Base-by-base conservation (phyloP, 352 stramenopile species). In the Phytophthora macrochlamydospora region DNA sequence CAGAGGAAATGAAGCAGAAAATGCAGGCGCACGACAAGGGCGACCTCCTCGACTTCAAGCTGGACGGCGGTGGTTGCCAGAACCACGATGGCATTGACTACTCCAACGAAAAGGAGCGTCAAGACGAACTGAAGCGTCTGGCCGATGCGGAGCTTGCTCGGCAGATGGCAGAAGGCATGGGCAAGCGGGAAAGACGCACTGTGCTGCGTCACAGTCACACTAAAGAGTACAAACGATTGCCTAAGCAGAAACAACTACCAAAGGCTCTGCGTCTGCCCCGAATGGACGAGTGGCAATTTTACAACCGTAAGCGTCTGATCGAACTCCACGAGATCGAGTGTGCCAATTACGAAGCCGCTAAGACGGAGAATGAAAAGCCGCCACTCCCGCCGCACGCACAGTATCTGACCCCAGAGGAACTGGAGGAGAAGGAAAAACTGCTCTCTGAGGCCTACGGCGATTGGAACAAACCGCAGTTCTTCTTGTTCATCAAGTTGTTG, bases 21-120 rank as follows among this genome's bases (percentile, higher is more conserved):
- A 75, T 96, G 71, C 86, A 96, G 42, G 73, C 62, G 2, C 87
- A 94, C 53, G 89, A 94, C 65, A 95, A 97, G 70, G 87, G 85
- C 50, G 85, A 94, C 61, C 50, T 97, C 61, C 76, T 97, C 4
- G 87, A 97, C 62, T 97, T 97, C 49, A 97, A 95, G 61, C 74
- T 99, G 14, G 97, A 99, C 65, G 95, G 95, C 31, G 96, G 95
- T 57, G 89, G 80, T 37, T 86, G 93, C 18, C 95, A 99, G 76
- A 97, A 96, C n/a, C 97, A 98, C 74, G 96, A 99, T 64, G 97
- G 94, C 29, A 89, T 98, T 38, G 94, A 98, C 60, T 98, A 98
- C 69, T 98, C 93, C n/a, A 96, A 93, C n/a, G 87, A 95, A 51
- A 94, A 93, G 44, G 88, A 94, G 50, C 79, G 91, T 2, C 82